phyloP scores from a whole-genome alignment of 345 rosid genomes.

The Aquilaria malaccensis region DNA sequence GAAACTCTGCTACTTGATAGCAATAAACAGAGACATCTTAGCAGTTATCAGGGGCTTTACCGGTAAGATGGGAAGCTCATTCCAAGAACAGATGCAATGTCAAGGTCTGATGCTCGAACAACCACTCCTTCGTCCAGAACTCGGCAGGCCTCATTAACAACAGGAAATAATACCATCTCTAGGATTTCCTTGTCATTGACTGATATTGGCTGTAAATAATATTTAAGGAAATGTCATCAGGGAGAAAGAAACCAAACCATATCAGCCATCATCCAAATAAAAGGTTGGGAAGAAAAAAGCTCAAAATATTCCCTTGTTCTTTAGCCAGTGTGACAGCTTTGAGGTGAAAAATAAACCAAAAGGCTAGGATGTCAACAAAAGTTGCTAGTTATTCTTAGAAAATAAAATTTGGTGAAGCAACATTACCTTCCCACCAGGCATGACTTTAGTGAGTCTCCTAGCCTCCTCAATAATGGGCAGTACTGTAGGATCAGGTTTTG shows the following conservation, averaged over 20 bases:
- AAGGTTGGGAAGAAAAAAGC: neutral
- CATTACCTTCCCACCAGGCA: constrained; percentile 88
- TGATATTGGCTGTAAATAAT: constrained; percentile 53
- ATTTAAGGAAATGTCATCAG: too few species aligned
- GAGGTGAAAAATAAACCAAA: neutral
- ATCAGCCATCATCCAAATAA: constrained; percentile 10
- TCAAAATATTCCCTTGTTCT: neutral
- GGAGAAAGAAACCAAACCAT: constrained; percentile 10
- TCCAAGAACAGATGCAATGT: constrained; percentile 87
- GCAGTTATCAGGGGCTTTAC: constrained; percentile 27
- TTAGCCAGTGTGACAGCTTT: too few species aligned
- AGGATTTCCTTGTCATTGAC: constrained; percentile 70
- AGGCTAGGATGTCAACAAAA: neutral
- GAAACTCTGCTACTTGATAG: too few species aligned
- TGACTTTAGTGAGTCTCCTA: constrained; percentile 56
- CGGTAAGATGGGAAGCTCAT: constrained; percentile 97
- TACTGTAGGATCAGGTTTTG: constrained; percentile 79
- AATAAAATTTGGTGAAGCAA: constrained; percentile 8
- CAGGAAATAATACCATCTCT: constrained; percentile 91
- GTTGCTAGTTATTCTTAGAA: constrained; percentile 3
- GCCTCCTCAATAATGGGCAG: constrained; percentile 65
- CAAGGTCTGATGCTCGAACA: constrained; percentile 82
- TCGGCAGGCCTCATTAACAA: constrained; percentile 89
- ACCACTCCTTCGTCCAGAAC: constrained; percentile 83
- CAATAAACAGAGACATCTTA: too few species aligned